phyloP scores from a whole-genome alignment of 306 rosid species.

The Castanopsis chinensis region DNA sequence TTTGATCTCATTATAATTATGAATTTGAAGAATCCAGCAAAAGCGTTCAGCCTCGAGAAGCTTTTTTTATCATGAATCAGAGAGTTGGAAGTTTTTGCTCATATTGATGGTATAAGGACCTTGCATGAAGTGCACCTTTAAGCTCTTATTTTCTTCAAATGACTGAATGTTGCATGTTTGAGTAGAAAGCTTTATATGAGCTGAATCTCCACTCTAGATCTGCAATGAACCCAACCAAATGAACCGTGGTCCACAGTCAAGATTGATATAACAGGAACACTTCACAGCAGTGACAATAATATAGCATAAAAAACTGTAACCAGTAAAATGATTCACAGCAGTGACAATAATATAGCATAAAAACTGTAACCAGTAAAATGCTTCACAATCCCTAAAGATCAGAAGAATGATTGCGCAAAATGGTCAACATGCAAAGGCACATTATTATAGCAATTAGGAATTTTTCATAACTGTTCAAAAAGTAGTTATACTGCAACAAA shows the following conservation, averaged over 20 bases:
- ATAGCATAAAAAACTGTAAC: background rate
- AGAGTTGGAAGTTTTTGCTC: background rate
- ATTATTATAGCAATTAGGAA: background rate
- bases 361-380: background rate
- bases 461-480: background rate
- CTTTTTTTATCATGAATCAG: background rate
- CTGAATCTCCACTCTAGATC: constrained; percentile 29
- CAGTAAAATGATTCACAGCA: background rate
- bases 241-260: background rate
- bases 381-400: background rate
- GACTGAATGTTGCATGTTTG: constrained; percentile 9
- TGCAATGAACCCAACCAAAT: constrained; percentile 28
- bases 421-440: background rate
- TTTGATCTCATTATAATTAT: background rate
- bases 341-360: background rate
- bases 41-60: background rate
- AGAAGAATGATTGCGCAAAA: background rate
- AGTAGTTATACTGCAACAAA: background rate
- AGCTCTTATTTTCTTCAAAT: constrained; percentile 14
- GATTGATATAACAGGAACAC: background rate
- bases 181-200: constrained; percentile 15
- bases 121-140: constrained; percentile 1
- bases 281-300: background rate
- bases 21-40: background rate
- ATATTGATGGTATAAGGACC: background rate